Conservation (phyloP, 2,329 filamentous ascomycete genomes). For the Botrytis hyacinthi region DNA sequence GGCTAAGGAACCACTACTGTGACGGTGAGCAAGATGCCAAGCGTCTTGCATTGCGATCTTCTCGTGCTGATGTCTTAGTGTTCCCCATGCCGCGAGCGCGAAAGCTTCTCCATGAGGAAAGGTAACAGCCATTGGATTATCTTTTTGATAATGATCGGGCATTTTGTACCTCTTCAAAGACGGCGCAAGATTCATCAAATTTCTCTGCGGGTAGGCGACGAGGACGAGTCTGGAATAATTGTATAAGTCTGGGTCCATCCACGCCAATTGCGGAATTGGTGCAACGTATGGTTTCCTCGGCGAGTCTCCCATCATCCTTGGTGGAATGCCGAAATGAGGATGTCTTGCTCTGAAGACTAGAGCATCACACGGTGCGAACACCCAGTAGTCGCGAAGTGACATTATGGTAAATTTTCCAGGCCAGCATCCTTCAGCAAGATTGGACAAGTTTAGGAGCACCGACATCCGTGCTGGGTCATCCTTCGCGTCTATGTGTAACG, state of each 20-base stretch:
- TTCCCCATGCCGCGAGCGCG: background rate
- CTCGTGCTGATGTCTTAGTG: background rate
- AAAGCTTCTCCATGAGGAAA: background rate
- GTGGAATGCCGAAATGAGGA: background rate
- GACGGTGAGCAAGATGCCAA: background rate
- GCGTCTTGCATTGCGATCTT: background rate
- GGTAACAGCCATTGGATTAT: background rate
- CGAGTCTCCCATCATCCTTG: background rate
- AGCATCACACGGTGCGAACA: background rate
- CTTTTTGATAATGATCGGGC: background rate
- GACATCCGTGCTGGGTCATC: background rate
- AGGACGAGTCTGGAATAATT: background rate
- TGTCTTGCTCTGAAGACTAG: background rate
- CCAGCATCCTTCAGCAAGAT: background rate
- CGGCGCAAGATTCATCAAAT: background rate
- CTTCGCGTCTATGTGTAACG: background rate
- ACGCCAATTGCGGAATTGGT: background rate
- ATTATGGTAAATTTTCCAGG: background rate
- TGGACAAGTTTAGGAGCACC: background rate
- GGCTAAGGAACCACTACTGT: background rate
- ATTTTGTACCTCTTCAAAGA: background rate
- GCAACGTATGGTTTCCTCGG: background rate
- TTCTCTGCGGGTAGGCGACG: background rate
- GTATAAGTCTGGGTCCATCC: background rate
- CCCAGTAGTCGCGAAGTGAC: background rate